Percentiles rank a stretch among this genome's conserved stretches.
phyloP scores from a whole-genome alignment of 2,329 filamentous ascomycete genomes.

The Trichophyton verrucosum region DNA sequence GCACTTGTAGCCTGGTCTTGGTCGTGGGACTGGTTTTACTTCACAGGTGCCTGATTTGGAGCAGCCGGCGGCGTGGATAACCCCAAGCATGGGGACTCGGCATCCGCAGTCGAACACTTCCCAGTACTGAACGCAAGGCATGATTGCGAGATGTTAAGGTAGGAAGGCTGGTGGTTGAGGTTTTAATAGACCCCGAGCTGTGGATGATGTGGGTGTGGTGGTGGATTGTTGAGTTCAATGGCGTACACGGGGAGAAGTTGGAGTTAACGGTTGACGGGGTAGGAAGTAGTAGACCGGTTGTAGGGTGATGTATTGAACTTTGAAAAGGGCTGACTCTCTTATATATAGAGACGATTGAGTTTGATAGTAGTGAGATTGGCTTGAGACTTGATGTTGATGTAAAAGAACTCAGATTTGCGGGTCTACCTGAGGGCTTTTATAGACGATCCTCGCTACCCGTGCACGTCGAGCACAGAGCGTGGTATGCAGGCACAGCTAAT shows the following conservation, averaged over 20 bases:
- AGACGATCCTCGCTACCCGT: slow-evolving; percentile 2
- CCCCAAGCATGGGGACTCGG: background rate
- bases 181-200: background rate
- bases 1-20: background rate
- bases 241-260: background rate
- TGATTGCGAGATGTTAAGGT: slow-evolving; percentile 4
- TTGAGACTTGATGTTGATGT: slow-evolving; percentile 1
- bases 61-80: background rate
- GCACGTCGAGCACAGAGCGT: slow-evolving; percentile 1
- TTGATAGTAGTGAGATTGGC: slow-evolving; percentile 2
- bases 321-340: background rate
- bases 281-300: background rate
- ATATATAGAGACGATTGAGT: slow-evolving; percentile 2
- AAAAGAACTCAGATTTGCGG: slow-evolving; percentile 5
- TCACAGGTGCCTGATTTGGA: background rate
- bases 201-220: background rate
- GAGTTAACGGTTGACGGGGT: background rate
- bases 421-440: slow-evolving; percentile 3
- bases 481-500: slow-evolving; percentile 1
- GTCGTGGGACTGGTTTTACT: background rate
- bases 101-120: slow-evolving; percentile 13
- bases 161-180: background rate
- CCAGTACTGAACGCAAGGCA: slow-evolving; percentile 11
- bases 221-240: background rate
- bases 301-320: background rate